Evolutionary conservation across 495 filamentous ascomycete genomes (phyloP), one percentile per base, ranked within the genome.

Genomic region (Viridothelium virens): DNA sequence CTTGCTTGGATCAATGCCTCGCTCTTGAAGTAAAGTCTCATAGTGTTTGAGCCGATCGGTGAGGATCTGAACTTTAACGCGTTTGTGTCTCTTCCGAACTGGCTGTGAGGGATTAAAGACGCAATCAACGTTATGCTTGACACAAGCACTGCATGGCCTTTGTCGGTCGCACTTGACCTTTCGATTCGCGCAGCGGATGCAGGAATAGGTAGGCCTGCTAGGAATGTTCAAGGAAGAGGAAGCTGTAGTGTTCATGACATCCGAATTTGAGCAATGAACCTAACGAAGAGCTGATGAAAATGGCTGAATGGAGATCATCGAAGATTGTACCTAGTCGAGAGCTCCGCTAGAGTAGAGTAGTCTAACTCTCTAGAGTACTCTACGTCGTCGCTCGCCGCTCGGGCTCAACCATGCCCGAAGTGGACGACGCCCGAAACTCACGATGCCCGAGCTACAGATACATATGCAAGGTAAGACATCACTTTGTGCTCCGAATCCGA

Each of bases 91-190:
- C 56, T 67, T 69, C 67, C 69, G 65, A 31, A 68, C 61, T 48
- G 70, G 68, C 41, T 69, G 70, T n/a, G 68, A 65, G 11, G 71
- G 68, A 5, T 65, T 62, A 62, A 69, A 70, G 14, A 66, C 56
- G 65, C 77, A 79, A 36, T 77, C 66, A 2, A 63, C 70, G 25
- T 71, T 64, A 50, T 74, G 65, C 34, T 69, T 72, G 48, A 71
- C 48, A 67, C 77, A 79, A 38, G 70, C 74, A 18, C 69, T 65
- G 63, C 77, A 79, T 33, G 75, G 76, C 48, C 64, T 70, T 63
- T 72, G 69, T 59, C 70, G 70, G 65, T 78, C 77, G 63, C 77
- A 79, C 36, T 72, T 75, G 39, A 79, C 71, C 63, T 79, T 79
- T 44, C 77, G 73, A 18, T 74, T 71, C 48, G 73, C 71, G 66